Conservation (phyloP, 352 stramenopile genomes). For the Phytopythium vexans region DNA sequence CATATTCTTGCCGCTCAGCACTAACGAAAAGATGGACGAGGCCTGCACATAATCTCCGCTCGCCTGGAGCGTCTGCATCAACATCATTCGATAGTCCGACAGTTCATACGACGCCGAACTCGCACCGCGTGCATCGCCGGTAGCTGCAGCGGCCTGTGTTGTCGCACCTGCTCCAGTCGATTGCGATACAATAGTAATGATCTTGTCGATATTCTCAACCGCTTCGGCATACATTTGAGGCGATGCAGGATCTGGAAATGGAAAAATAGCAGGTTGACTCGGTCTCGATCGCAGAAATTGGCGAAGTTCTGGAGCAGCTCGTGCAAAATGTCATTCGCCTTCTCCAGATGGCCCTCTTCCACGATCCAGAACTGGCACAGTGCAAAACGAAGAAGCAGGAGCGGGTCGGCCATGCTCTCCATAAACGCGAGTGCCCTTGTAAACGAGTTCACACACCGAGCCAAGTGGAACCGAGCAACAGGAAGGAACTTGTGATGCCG, state of each 20-base stretch:
- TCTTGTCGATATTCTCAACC: conserved; percentile 41
- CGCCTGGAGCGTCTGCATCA: conserved; percentile 62
- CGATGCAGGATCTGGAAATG: conserved; percentile 62
- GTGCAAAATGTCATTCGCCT: conserved; percentile 49
- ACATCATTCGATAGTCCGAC: conserved; percentile 55
- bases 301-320: conserved; percentile 53
- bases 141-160: too few relatives aligned
- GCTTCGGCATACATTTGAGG: conserved; percentile 46
- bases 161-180: neutral
- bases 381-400: conserved; percentile 57
- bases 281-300: conserved; percentile 63
- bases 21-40: conserved; percentile 36
- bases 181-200: conserved; percentile 14
- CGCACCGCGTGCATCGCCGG: neutral
- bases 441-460: conserved; percentile 47
- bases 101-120: conserved; percentile 23
- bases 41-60: conserved; percentile 56
- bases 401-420: conserved; percentile 53
- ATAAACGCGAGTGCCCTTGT: conserved; percentile 62
- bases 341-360: conserved; percentile 42
- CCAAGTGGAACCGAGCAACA: conserved; percentile 44
- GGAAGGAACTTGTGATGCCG: conserved; percentile 62
- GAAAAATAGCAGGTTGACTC: conserved; percentile 49
- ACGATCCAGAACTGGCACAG: conserved; percentile 62
- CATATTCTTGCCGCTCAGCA: conserved; percentile 30